Conservation (phyloP, 495 filamentous ascomycete species). For the Talaromyces thailandensis region DNA sequence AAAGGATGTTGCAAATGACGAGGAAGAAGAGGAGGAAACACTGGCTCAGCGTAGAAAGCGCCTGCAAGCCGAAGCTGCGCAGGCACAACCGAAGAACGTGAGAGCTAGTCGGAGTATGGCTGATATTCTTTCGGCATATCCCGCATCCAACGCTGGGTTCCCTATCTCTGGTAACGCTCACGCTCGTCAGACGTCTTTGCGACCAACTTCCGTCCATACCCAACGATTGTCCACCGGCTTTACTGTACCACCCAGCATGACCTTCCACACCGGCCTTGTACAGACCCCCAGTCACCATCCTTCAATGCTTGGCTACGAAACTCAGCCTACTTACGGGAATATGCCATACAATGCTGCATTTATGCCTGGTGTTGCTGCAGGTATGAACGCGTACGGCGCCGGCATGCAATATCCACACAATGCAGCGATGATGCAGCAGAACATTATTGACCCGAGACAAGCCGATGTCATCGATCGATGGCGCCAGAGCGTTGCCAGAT, state of each 20-base stretch:
- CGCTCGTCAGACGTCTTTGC: not conserved
- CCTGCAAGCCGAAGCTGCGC: conserved; percentile 62
- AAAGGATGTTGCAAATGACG: conserved; percentile 16
- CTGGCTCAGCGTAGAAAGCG: conserved; percentile 77
- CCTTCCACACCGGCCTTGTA: conserved; percentile 1
- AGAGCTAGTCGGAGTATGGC: conserved; percentile 55
- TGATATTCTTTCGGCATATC: conserved; percentile 55
- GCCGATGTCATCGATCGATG: conserved; percentile 82
- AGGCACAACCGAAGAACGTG: conserved; percentile 22
- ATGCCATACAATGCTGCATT: not conserved
- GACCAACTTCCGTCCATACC: not conserved
- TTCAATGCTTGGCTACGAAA: conserved; percentile 14
- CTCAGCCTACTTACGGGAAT: conserved; percentile 6
- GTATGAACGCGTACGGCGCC: conserved; percentile 26
- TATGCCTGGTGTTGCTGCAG: conserved; percentile 18
- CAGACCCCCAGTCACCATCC: not conserved
- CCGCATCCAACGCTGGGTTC: conserved; percentile 10
- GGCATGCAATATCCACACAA: conserved; percentile 19
- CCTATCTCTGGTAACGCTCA: not conserved
- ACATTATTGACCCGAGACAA: conserved; percentile 45
- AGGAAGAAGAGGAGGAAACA: conserved; percentile 80
- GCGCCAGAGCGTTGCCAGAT: conserved; percentile 60
- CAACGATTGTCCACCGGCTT: conserved; percentile 6
- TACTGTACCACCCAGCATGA: conserved; percentile 4
- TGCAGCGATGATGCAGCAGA: conserved; percentile 20